Evolutionary conservation across 306 rosid species (phyloP).

Genomic region (Gleditsia sinensis): DNA sequence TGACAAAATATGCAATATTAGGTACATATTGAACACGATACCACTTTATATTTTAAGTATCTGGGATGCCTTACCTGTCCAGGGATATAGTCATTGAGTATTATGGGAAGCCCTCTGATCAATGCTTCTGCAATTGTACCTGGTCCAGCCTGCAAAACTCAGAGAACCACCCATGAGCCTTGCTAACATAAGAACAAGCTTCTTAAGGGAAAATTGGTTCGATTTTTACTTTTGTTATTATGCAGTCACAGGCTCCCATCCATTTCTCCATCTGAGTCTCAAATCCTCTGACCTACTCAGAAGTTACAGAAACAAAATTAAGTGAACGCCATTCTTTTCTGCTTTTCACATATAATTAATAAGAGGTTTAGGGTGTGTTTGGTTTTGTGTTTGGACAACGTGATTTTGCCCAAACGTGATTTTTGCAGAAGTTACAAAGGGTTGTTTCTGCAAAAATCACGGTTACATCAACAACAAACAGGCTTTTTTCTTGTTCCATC

Average conservation of each 20-base stretch:
- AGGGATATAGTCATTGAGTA: slow-evolving; percentile 93
- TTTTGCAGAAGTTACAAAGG: too few relatives aligned
- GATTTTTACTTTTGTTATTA: slow-evolving; percentile 88
- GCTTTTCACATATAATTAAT: slow-evolving; percentile 1
- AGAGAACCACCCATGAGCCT: slow-evolving; percentile 26
- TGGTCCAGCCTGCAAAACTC: slow-evolving; percentile 81
- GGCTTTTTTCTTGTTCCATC: too few relatives aligned
- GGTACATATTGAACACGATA: too few relatives aligned
- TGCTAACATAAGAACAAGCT: slow-evolving; percentile 1
- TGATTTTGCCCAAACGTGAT: too few relatives aligned
- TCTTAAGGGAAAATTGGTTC: not conserved
- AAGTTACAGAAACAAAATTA: slow-evolving; percentile 29
- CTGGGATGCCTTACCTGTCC: slow-evolving; percentile 80
- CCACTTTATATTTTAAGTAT: too few relatives aligned
- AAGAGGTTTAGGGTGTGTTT: too few relatives aligned
- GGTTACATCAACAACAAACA: too few relatives aligned
- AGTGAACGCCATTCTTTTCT: slow-evolving; percentile 3
- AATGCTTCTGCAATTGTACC: slow-evolving; percentile 97
- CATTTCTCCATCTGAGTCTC: slow-evolving; percentile 90
- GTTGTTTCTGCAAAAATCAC: too few relatives aligned
- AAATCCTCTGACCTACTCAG: slow-evolving; percentile 78
- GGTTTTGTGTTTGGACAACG: too few relatives aligned
- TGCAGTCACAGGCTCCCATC: slow-evolving; percentile 99
- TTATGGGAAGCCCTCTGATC: slow-evolving; percentile 94
- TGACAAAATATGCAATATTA: too few relatives aligned